A percentile compares a stretch with the other conserved stretches of the same genome.
Conservation (phyloP, 2,329 filamentous ascomycete genomes). For the Colletotrichum sp. region DNA sequence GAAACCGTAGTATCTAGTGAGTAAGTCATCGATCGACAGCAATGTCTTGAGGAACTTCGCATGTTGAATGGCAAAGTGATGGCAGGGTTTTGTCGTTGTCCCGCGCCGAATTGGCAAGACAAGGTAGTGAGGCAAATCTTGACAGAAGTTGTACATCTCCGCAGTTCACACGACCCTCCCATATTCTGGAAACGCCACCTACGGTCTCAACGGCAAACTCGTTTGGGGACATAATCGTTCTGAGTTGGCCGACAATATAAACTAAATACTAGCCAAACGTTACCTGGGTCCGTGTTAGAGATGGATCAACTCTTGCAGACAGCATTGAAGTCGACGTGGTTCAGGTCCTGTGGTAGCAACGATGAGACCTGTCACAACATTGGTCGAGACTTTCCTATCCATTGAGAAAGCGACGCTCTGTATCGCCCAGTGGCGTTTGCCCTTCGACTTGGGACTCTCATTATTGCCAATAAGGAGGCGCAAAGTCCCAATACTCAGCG, state of each 20-base stretch:
- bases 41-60: fast-evolving
- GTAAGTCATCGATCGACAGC: too few relatives aligned
- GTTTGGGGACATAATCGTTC: neutral
- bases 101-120: fast-evolving
- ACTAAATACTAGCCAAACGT: neutral
- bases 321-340: neutral
- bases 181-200: neutral
- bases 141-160: neutral
- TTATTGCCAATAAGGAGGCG: neutral
- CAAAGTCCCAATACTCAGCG: neutral
- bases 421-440: neutral
- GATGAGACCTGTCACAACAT: neutral
- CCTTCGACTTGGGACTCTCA: neutral
- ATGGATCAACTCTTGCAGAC: neutral
- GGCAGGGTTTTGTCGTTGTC: fast-evolving
- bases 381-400: neutral
- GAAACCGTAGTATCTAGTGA: neutral
- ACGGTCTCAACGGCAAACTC: fast-evolving
- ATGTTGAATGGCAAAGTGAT: neutral
- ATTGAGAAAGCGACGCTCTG: neutral
- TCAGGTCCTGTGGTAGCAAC: neutral
- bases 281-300: neutral
- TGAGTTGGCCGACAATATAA: neutral
- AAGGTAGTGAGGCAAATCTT: neutral
- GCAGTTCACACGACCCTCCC: neutral